Evolutionary conservation across 2,329 filamentous ascomycete genomes (phyloP).

Genomic region (Botryotinia globosa): DNA sequence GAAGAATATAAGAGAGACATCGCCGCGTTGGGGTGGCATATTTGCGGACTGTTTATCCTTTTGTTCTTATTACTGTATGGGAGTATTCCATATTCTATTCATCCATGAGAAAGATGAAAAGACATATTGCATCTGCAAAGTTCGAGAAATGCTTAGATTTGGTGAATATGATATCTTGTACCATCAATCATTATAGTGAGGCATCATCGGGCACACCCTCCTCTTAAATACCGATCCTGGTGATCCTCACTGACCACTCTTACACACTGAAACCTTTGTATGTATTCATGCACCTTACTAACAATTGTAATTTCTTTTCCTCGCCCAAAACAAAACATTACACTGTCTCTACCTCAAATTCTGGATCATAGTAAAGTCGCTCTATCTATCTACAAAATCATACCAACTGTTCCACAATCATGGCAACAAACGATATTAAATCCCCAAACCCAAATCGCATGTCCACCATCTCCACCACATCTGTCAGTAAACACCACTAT

Average conservation of each 20-base stretch:
- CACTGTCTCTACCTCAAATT: not conserved
- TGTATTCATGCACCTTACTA: not conserved
- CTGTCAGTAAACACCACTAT: slow-evolving; percentile 22
- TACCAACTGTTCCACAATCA: slow-evolving; percentile 2
- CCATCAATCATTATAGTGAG: not conserved
- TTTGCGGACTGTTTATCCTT: slow-evolving; percentile 9
- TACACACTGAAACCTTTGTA: slow-evolving; percentile 1
- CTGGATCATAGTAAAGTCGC: not conserved
- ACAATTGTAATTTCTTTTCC: not conserved
- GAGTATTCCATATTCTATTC: slow-evolving; percentile 8
- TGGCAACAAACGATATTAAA: slow-evolving; percentile 24
- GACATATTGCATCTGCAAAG: not conserved
- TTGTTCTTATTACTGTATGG: not conserved
- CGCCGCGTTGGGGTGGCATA: slow-evolving; percentile 34
- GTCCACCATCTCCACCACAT: slow-evolving; percentile 26
- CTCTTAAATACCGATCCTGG: not conserved
- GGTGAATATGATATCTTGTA: not conserved
- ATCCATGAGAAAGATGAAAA: not conserved
- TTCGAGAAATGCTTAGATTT: not conserved
- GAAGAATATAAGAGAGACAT: slow-evolving; percentile 34
- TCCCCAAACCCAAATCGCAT: slow-evolving; percentile 27
- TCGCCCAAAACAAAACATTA: not conserved
- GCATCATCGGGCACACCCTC: slow-evolving; percentile 6
- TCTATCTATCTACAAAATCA: not conserved
- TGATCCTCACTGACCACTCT: not conserved